phyloP scores from a whole-genome alignment of 1,284 basidiomycete species.

The Cutaneotrichosporon dermatis region DNA sequence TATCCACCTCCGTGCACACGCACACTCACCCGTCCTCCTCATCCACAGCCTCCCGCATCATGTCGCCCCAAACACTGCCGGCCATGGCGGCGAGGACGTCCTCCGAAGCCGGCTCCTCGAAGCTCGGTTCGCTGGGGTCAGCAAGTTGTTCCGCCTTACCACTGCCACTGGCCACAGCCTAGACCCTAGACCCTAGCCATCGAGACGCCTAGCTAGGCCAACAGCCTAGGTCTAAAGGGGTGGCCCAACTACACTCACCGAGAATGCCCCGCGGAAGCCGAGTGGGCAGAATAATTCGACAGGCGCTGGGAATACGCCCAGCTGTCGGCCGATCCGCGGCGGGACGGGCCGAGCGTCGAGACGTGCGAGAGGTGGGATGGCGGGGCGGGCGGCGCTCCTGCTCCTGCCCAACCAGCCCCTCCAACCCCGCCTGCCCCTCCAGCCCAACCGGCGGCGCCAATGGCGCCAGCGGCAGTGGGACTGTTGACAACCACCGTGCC shows the following conservation, averaged over 20 bases:
- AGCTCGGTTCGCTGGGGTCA: conserved; percentile 7
- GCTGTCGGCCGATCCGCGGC: background rate
- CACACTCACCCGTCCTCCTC: conserved; percentile 8
- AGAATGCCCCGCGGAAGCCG: background rate
- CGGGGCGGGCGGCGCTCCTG: background rate
- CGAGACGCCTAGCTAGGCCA: too few species aligned
- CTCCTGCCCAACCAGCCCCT: too few species aligned
- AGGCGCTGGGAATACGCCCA: background rate
- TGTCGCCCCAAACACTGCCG: conserved; percentile 44
- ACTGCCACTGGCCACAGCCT: too few species aligned
- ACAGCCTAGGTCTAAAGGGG: too few species aligned
- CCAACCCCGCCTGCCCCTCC: too few species aligned
- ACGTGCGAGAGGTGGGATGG: background rate
- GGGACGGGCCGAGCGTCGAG: background rate
- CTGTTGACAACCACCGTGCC: background rate
- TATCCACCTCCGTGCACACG: background rate
- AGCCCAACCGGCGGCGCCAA: background rate
- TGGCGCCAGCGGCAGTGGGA: background rate
- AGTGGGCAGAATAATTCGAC: conserved; percentile 1
- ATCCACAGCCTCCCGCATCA: conserved; percentile 47
- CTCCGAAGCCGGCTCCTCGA: conserved; percentile 12
- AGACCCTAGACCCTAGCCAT: too few species aligned
- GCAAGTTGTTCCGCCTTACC: background rate
- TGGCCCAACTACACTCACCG: background rate
- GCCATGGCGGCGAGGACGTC: conserved; percentile 34